phyloP scores from a whole-genome alignment of 805 yeast genomes.

The Spathaspora girioi region DNA sequence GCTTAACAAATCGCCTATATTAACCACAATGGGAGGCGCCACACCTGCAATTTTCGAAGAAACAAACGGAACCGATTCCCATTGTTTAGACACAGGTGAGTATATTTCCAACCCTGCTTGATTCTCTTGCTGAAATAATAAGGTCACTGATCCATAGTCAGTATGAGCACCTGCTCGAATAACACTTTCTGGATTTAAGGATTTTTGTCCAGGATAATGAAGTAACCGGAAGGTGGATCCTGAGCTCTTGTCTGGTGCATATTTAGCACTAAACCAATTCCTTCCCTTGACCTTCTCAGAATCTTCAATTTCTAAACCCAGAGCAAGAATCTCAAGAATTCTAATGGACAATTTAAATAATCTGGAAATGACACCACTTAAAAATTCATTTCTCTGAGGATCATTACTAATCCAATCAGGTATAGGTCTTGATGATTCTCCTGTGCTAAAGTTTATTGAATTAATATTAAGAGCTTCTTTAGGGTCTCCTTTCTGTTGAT shows the following conservation, averaged over 20 bases:
- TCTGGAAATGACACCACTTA: constrained; percentile 36
- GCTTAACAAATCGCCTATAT: constrained; percentile 73
- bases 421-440: constrained; percentile 33
- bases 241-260: constrained; percentile 46
- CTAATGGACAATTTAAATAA: constrained; percentile 47
- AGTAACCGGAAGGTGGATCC: constrained; percentile 69
- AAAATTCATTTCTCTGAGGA: constrained; percentile 36
- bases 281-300: constrained; percentile 26
- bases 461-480: constrained; percentile 72
- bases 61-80: constrained; percentile 70
- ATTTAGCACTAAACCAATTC: constrained; percentile 64
- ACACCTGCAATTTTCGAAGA: constrained; percentile 18
- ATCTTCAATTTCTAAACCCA: constrained; percentile 60
- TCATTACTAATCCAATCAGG: constrained; percentile 50
- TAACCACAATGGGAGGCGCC: constrained; percentile 71
- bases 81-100: constrained; percentile 50
- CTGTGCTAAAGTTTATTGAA: constrained; percentile 47
- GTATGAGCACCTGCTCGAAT: constrained; percentile 85
- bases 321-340: constrained; percentile 54
- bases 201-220: constrained; percentile 63
- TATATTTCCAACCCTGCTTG: constrained; percentile 73
- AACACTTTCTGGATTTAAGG: constrained; percentile 47
- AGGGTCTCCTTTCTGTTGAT: constrained; percentile 49
- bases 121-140: constrained; percentile 63
- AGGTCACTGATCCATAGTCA: constrained; percentile 74